Percentiles rank a stretch among this genome's conserved stretches.
Evolutionary conservation across 495 filamentous ascomycete genomes (phyloP).

Genomic region (Apiosordaria backusii): DNA sequence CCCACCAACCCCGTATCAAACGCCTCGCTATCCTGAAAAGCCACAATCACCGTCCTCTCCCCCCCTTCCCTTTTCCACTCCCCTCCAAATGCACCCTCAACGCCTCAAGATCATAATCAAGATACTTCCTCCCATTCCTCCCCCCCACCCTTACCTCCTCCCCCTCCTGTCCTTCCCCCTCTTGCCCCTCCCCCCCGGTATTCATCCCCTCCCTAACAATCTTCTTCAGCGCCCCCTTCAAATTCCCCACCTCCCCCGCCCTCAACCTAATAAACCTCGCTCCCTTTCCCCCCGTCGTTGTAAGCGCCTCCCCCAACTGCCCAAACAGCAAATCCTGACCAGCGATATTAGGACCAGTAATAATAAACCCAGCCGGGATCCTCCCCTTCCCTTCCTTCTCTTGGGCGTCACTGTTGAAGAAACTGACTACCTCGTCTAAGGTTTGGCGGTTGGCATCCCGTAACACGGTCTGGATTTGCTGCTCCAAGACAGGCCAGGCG

Average conservation of each 20-base stretch:
- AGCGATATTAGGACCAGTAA: constrained; percentile 82
- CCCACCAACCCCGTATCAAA: constrained; percentile 77
- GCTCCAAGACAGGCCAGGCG: constrained; percentile 65
- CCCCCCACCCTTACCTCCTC: background rate
- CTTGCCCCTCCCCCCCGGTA: constrained; percentile 13
- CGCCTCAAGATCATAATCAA: constrained; percentile 91
- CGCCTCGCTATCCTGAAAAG: constrained; percentile 87
- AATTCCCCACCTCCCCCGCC: constrained; percentile 72
- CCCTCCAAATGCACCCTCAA: constrained; percentile 59
- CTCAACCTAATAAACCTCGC: constrained; percentile 65
- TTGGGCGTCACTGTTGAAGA: constrained; percentile 63
- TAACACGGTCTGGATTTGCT: constrained; percentile 45
- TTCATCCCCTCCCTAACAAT: constrained; percentile 61
- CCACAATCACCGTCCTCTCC: constrained; percentile 62
- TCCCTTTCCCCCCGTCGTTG: constrained; percentile 34
- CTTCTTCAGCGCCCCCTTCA: constrained; percentile 79
- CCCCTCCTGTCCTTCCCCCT: constrained; percentile 40
- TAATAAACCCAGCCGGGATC: constrained; percentile 76
- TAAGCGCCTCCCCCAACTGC: constrained; percentile 56
- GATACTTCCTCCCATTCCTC: constrained; percentile 61
- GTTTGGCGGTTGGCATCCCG: constrained; percentile 59
- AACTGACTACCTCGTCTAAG: constrained; percentile 60
- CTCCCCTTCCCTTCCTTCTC: constrained; percentile 21
- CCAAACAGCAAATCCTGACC: constrained; percentile 70
- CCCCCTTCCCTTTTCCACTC: constrained; percentile 50